These are phyloP conservation scores for Debaryomyces fabryi DNA, from an alignment of 1,139 yeast genomes.

Conservation along the genomic window DNA sequence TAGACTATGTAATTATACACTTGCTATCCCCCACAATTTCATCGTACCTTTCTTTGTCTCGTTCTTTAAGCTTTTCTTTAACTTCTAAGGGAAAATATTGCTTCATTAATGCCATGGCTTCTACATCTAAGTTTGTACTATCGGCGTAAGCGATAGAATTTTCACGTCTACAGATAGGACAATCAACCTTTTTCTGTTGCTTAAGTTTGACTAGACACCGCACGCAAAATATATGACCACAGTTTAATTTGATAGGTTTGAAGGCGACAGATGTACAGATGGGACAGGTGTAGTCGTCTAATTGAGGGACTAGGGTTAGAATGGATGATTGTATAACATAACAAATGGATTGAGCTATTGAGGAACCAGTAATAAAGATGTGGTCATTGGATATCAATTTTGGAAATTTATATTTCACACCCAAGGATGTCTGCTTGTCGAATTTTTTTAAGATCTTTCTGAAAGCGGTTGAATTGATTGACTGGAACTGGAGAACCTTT, in stretches of 20 bases:
- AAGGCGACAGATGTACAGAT: conserved; percentile 70
- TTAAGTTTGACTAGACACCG: conserved; percentile 70
- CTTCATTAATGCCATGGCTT: conserved; percentile 55
- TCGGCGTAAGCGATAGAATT: conserved; percentile 61
- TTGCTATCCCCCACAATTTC: conserved; percentile 24
- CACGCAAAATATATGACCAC: conserved; percentile 72
- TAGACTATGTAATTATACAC: conserved; percentile 14
- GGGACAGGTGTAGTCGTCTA: conserved; percentile 76
- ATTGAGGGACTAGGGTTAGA: conserved; percentile 63
- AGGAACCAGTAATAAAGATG: conserved; percentile 46
- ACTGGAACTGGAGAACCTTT: conserved; percentile 62
- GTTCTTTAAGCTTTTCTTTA: conserved; percentile 59
- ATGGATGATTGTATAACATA: conserved; percentile 57
- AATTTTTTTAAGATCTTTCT: conserved; percentile 72
- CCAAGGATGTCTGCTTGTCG: conserved; percentile 68
- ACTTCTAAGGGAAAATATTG: conserved; percentile 68
- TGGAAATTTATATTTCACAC: conserved; percentile 51
- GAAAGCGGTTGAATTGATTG: conserved; percentile 64
- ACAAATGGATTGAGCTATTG: conserved; percentile 59
- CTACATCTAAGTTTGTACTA: conserved; percentile 59
- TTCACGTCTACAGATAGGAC: conserved; percentile 66
- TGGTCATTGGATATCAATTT: conserved; percentile 49
- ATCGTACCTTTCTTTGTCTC: conserved; percentile 55
- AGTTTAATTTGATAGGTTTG: conserved; percentile 65
- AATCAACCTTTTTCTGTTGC: conserved; percentile 55